These are phyloP conservation scores for Dactylellina haptotyla DNA, from an alignment of 2,329 filamentous ascomycete genomes.

Conservation along the genomic window DNA sequence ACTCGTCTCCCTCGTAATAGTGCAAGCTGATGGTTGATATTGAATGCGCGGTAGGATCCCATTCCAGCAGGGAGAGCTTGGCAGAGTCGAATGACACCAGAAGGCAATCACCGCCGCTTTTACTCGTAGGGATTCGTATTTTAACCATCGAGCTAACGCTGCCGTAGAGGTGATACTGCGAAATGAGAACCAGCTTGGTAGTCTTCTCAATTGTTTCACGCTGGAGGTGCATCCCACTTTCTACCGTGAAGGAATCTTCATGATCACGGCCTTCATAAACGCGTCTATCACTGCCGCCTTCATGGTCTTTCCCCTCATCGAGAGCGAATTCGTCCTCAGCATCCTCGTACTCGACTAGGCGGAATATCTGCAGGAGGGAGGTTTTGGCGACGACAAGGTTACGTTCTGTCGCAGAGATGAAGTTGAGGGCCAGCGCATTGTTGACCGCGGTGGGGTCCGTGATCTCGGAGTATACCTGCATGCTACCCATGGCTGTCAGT, in stretches of 20 bases:
- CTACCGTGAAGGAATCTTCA: conserved; percentile 73
- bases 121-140: conserved; percentile 76
- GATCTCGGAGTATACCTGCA: conserved; percentile 81
- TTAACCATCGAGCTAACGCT: conserved; percentile 84
- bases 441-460: conserved; percentile 93
- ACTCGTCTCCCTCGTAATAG: conserved; percentile 95
- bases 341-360: conserved; percentile 67
- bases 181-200: conserved; percentile 83
- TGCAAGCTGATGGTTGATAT: conserved; percentile 93
- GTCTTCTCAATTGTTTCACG: conserved; percentile 73
- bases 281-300: conserved; percentile 62
- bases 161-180: conserved; percentile 84
- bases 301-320: conserved; percentile 63
- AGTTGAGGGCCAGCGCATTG: conserved; percentile 81
- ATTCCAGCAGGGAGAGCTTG: conserved; percentile 91
- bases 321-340: conserved; percentile 59
- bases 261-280: conserved; percentile 72
- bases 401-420: conserved; percentile 77
- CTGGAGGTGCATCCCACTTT: conserved; percentile 69
- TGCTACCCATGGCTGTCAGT: conserved; percentile 24
- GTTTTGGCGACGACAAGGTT: conserved; percentile 93
- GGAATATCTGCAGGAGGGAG: conserved; percentile 91
- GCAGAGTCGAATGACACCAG: conserved; percentile 88
- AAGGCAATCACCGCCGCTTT: conserved; percentile 75
- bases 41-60: conserved; percentile 82